These are phyloP conservation scores for Cladobotryum mycophilum DNA, from an alignment of 2,329 filamentous ascomycete species.

Conservation along the genomic window DNA sequence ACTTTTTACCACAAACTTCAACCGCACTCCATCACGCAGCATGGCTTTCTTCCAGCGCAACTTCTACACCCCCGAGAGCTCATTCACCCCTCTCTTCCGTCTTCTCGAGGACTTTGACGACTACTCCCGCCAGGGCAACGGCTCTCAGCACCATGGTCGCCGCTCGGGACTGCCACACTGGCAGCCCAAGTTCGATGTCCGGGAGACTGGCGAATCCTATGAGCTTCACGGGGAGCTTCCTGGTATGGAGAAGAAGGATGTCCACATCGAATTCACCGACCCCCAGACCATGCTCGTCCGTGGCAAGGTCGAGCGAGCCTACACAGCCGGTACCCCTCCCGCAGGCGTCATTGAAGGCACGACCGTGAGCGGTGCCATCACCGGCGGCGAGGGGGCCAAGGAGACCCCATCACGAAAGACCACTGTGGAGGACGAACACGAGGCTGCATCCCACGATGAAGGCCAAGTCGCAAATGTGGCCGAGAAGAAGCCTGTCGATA, in stretches of 20 bases:
- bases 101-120: conserved; percentile 53
- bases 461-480: conserved; percentile 1
- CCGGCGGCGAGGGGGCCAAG: conserved; percentile 22
- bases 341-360: conserved; percentile 39
- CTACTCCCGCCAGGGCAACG: conserved; percentile 33
- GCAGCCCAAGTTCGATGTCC: conserved; percentile 67
- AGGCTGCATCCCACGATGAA: conserved; percentile 16
- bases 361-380: conserved; percentile 27
- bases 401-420: conserved; percentile 46
- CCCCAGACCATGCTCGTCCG: conserved; percentile 61
- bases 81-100: conserved; percentile 50
- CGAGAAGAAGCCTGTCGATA: conserved; percentile 25
- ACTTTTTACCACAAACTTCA: background rate
- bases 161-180: conserved; percentile 40
- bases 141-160: conserved; percentile 5
- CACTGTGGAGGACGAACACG: conserved; percentile 58
- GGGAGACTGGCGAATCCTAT: conserved; percentile 58
- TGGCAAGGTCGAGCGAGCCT: conserved; percentile 57
- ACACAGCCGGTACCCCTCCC: conserved; percentile 40
- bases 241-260: conserved; percentile 62
- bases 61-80: conserved; percentile 39
- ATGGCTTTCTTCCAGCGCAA: conserved; percentile 49
- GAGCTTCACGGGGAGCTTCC: conserved; percentile 73
- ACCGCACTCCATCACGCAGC: conserved; percentile 26
- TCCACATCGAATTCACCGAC: conserved; percentile 70